Evolutionary conservation across 345 rosid genomes (phyloP), one percentile per base, ranked within the genome.

Genomic region (Gossypium australe): DNA sequence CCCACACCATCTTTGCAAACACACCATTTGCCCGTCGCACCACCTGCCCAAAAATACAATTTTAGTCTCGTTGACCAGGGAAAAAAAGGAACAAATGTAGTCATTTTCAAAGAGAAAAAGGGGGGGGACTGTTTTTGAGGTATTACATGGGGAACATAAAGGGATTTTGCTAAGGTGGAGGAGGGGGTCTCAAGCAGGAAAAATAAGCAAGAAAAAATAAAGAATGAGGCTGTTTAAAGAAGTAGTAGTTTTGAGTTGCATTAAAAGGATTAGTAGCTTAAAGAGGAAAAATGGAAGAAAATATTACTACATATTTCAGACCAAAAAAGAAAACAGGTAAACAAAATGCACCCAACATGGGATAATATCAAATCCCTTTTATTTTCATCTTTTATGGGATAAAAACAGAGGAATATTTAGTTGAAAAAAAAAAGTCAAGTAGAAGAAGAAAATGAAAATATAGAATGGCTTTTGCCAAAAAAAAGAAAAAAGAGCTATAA

Each of bases 1-100:
- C 83, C 44, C 81, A 79, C 22, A 18, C 84, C 88, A 1, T 84
- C 87, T 75, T 90, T 95, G 90, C 98, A 95, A 47, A 90, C 89
- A 77, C 99, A 95, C 97, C 97, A 93, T 55, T 84, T 57, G 38
- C 86, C 41, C 41, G 41, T 34, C 41, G 41, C 41, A 34, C 41
- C 91, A 74, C 84, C 96, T 90, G 58, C 22, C 4, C 45, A 29
- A 53, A 6, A 16, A 14, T 1, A 27, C 29, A 69, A 25, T 17
- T 38, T 64, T 12, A 47, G 3, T 47, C 51, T 9, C 51, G 2
- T 47, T 34, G 6, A 7, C 51, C 51, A 47, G 48, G 48, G 12
- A 47, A 47, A 14, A 44, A 20, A 44, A 66, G 20, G 25, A 55
- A 55, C 25, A 55, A 9, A 18, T 20, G 9, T 8, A 11, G 62